A percentile compares a stretch with the other conserved stretches of the same genome.
phyloP scores from a whole-genome alignment of 2,329 filamentous ascomycete genomes.

The Alternaria rosae region DNA sequence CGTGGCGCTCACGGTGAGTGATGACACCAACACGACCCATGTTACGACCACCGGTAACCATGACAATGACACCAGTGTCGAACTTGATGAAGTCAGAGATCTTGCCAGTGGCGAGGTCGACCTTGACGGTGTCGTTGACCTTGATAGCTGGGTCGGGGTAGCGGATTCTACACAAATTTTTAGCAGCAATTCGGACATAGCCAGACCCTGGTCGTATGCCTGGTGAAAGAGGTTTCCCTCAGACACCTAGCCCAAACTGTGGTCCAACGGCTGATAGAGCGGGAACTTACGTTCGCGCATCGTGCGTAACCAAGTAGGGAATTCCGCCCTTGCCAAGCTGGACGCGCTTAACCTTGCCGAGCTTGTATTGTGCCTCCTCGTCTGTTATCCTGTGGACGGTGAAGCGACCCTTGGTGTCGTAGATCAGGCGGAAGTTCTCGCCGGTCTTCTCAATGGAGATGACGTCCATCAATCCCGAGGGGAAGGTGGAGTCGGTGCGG shows the following conservation, averaged over 20 bases:
- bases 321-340: slow-evolving; percentile 99
- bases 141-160: slow-evolving; percentile 98
- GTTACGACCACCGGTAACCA: slow-evolving; percentile 99
- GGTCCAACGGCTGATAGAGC: slow-evolving; percentile 99
- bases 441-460: slow-evolving; percentile 99
- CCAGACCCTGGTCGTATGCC: slow-evolving; percentile 99
- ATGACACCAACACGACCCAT: slow-evolving; percentile 99
- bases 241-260: slow-evolving; percentile 50
- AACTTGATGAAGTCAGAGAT: slow-evolving; percentile 98
- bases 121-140: slow-evolving; percentile 99
- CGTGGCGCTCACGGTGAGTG: slow-evolving; percentile 99
- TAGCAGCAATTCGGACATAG: slow-evolving; percentile 57
- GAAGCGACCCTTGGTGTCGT: slow-evolving; percentile 99
- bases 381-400: slow-evolving; percentile 99
- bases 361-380: slow-evolving; percentile 99
- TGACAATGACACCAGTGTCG: slow-evolving; percentile 96
- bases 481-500: slow-evolving; percentile 98
- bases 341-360: slow-evolving; percentile 99
- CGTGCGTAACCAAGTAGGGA: slow-evolving; percentile 99
- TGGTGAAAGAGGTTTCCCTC: slow-evolving; percentile 68
- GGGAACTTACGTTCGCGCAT: slow-evolving; percentile 99
- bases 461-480: slow-evolving; percentile 99
- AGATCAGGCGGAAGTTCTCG: slow-evolving; percentile 99
- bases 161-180: slow-evolving; percentile 77
- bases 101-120: slow-evolving; percentile 96